Evolutionary conservation across 106 monocot genomes (phyloP), one percentile per base, ranked within the genome.

Genomic region (Dendrobium huoshanense): DNA sequence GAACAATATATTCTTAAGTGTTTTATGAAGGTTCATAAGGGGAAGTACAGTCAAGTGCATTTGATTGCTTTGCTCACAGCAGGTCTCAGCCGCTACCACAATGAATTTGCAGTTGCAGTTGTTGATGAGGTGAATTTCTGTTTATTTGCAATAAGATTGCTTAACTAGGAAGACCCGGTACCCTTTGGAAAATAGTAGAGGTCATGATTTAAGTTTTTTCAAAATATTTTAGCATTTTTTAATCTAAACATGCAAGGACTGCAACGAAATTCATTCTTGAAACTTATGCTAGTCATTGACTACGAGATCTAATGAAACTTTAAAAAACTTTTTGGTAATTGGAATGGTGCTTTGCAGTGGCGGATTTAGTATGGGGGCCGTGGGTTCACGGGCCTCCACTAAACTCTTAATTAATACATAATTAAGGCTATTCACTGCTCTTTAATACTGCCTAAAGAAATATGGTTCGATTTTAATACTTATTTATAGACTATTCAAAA

Each of bases 21-120:
- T 83, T 98, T 98, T 86, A 81, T 98, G 84, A 98, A 98, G 78
- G 95, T 98, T 78, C 95, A 98, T 84, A 95, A 85, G 51, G 98
- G 98, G 77, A 98, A 98, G 65, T 98, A 91, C 76, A 95, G 90
- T 80, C 98, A 98, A 29, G 92, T 98, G 67, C 89, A 95, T 81
- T 82, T 98, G 67, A 93, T 98, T 81, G 98, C 95, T 59, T 68
- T 91, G 43, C 91, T 98, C 41, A 91, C 95, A 67, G 95, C 89
- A 48, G 95, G 95, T 27, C 89, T 98, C 20, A 91, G 91, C 81
- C 92, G 91, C 72, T 91, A 95, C 83, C 98, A 98, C 72, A 88
- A 93, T 86, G 95, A 91, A 85, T 98, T 98, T 82, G 88, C 92
- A 19, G 92, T 98, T 18, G 90, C 95, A 64, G 89, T 98, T 51